Evolutionary conservation across 352 stramenopile species (phyloP).

Genomic region (Saprolegnia diclina): DNA sequence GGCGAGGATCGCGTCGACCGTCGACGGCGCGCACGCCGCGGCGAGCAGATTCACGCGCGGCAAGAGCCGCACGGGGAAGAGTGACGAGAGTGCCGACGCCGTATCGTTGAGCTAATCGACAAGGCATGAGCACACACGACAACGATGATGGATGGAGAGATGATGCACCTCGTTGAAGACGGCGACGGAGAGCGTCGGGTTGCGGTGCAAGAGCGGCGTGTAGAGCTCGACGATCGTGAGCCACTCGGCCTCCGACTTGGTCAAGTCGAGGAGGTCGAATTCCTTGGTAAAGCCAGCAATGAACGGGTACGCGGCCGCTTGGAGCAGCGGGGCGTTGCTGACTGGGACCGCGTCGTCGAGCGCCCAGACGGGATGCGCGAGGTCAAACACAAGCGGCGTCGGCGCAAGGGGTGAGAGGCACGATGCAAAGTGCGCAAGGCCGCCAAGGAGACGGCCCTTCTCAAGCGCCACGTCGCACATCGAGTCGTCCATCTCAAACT

Average conservation of each 20-base stretch:
- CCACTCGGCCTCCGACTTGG: conserved; percentile 10
- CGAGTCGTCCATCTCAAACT: conserved; percentile 27
- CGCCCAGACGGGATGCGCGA: background rate
- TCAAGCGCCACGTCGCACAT: conserved; percentile 14
- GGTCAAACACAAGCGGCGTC: background rate
- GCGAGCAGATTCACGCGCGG: background rate
- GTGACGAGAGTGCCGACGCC: background rate
- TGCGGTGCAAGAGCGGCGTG: background rate
- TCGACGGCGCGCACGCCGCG: background rate
- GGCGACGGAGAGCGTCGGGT: background rate
- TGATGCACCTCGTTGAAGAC: background rate
- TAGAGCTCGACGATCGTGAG: conserved; percentile 12
- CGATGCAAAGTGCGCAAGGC: conserved; percentile 1
- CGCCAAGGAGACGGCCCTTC: conserved; percentile 20
- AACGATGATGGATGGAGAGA: background rate
- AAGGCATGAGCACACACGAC: too few relatives aligned
- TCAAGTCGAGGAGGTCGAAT: conserved; percentile 18
- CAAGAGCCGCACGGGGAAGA: conserved; percentile 14
- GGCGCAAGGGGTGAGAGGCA: background rate
- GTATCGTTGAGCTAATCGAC: conserved; percentile 13
- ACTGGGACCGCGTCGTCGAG: background rate
- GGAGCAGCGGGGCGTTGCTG: background rate
- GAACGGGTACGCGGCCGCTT: conserved; percentile 17
- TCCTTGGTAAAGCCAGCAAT: conserved; percentile 19
- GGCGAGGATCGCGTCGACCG: background rate